phyloP scores from a whole-genome alignment of 1,139 yeast species.

The Meyerozyma smithsonii region DNA sequence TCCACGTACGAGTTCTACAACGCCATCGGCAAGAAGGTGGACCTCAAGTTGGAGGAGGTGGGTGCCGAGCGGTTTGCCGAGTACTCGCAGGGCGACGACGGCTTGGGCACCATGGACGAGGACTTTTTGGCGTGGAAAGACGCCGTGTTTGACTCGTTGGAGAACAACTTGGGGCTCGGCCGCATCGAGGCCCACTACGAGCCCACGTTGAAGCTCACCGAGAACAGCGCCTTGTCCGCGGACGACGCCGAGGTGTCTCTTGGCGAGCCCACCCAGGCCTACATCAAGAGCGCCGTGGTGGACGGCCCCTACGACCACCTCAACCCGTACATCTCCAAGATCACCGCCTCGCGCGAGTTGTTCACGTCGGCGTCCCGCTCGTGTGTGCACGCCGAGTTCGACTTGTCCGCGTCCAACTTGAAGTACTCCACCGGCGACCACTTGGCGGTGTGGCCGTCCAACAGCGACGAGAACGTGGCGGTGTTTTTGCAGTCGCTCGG shows the following conservation, averaged over 20 bases:
- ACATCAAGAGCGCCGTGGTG: constrained; percentile 40
- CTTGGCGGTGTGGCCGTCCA: constrained; percentile 91
- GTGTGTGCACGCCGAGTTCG: constrained; percentile 90
- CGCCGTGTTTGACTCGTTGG: constrained; percentile 59
- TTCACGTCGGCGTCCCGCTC: constrained; percentile 63
- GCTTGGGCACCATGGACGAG: constrained; percentile 91
- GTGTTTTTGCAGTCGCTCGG: constrained; percentile 62
- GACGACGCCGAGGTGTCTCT: constrained; percentile 50
- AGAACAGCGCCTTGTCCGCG: constrained; percentile 21
- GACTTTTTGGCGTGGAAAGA: constrained; percentile 95
- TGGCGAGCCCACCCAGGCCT: constrained; percentile 80
- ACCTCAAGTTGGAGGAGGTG: constrained; percentile 45
- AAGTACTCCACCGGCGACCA: constrained; percentile 95
- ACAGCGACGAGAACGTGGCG: constrained; percentile 68
- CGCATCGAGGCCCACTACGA: constrained; percentile 77
- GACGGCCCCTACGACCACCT: constrained; percentile 80
- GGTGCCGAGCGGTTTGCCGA: constrained; percentile 72
- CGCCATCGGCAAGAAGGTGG: constrained; percentile 67
- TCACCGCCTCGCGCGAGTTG: constrained; percentile 59
- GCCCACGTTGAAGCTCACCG: constrained; percentile 58
- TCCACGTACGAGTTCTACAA: constrained; percentile 90
- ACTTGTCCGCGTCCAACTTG: constrained; percentile 67
- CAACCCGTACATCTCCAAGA: constrained; percentile 80
- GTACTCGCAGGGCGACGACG: constrained; percentile 92
- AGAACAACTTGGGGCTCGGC: constrained; percentile 58